phyloP scores from a whole-genome alignment of 2,329 filamentous ascomycete genomes.

The Cytospora mali region DNA sequence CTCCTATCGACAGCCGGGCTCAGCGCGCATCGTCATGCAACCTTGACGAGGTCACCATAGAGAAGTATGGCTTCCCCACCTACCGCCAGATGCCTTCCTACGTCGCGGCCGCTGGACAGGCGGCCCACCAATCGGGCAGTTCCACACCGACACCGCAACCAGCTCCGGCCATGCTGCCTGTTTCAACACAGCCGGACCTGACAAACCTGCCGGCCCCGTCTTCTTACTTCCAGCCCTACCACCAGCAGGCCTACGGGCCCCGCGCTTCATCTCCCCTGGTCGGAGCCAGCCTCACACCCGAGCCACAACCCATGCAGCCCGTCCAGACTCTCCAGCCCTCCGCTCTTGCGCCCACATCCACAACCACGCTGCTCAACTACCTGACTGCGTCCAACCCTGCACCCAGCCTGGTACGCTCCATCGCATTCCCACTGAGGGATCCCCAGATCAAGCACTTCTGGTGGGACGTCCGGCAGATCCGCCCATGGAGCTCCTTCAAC shows the following conservation, averaged over 20 bases:
- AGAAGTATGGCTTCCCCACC: conserved; percentile 79
- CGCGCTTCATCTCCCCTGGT: conserved; percentile 50
- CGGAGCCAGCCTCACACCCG: conserved; percentile 39
- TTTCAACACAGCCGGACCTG: conserved; percentile 39
- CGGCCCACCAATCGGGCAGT: conserved; percentile 33
- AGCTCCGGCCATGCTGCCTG: conserved; percentile 32
- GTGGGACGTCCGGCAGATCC: conserved; percentile 92
- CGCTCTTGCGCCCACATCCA: conserved; percentile 47
- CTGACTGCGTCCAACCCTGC: conserved; percentile 80
- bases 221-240: conserved; percentile 46
- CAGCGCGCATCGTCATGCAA: conserved; percentile 69
- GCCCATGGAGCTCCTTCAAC: conserved; percentile 81
- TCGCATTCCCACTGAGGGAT: conserved; percentile 69
- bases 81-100: conserved; percentile 74
- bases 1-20: conserved; percentile 42
- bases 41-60: conserved; percentile 66
- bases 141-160: conserved; percentile 34
- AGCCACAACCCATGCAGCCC: conserved; percentile 40
- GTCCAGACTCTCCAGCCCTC: conserved; percentile 39
- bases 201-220: conserved; percentile 24
- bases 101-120: conserved; percentile 38
- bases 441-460: conserved; percentile 82
- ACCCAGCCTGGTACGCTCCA: conserved; percentile 77
- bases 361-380: conserved; percentile 75
- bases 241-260: conserved; percentile 43